A percentile compares a stretch with the other conserved stretches of the same genome.
phyloP scores from a whole-genome alignment of 345 rosid genomes.

The Bruguiera gymnorhiza region DNA sequence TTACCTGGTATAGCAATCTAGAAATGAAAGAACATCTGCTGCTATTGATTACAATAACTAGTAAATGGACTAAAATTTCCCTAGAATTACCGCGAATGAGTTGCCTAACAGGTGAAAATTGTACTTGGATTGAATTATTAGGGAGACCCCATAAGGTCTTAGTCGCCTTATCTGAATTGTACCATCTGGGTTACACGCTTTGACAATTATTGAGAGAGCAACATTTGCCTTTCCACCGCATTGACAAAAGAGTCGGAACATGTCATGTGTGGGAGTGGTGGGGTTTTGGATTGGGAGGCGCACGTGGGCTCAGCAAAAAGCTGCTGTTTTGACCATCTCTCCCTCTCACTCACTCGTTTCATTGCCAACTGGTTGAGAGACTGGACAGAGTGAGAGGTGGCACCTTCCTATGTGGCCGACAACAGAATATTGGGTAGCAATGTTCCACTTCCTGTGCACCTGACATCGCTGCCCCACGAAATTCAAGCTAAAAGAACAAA shows the following conservation, averaged over 20 bases:
- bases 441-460: background rate
- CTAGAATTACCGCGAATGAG: too few species aligned
- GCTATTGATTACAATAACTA: too few species aligned
- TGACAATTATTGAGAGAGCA: too few species aligned
- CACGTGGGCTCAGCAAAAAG: conserved; percentile 44
- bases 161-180: too few species aligned
- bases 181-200: too few species aligned
- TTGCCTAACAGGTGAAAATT: too few species aligned
- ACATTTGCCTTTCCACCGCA: background rate
- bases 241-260: conserved; percentile 3
- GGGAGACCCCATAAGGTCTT: too few species aligned
- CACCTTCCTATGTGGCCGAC: conserved; percentile 28
- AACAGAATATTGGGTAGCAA: conserved; percentile 18
- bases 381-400: background rate
- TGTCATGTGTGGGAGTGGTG: conserved; percentile 20
- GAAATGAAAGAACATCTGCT: background rate
- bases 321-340: conserved; percentile 32
- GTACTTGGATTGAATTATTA: too few species aligned
- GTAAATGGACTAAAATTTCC: too few species aligned
- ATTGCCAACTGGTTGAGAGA: background rate
- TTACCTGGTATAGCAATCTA: background rate
- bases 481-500: background rate
- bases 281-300: conserved; percentile 28
- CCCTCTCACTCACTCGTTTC: background rate
- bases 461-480: background rate